phyloP scores from a whole-genome alignment of 352 stramenopile genomes.

The Phytophthora melonis region DNA sequence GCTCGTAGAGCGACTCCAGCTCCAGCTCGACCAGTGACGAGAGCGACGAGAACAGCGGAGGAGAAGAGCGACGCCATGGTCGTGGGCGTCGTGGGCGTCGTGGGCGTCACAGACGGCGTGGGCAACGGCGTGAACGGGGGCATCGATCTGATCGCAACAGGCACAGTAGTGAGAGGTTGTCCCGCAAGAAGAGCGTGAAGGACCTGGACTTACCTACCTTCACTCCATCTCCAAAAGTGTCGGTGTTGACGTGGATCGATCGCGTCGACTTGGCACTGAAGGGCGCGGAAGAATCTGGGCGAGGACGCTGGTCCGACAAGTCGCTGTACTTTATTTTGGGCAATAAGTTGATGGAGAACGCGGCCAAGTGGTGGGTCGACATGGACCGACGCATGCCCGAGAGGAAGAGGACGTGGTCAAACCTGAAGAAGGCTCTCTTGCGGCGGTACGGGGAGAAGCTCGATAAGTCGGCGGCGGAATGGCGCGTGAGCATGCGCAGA shows the following conservation, averaged over 20 bases:
- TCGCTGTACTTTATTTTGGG: slow-evolving; percentile 4
- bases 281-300: background rate
- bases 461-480: background rate
- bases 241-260: slow-evolving; percentile 7
- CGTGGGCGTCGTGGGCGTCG: background rate
- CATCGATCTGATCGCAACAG: background rate
- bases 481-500: slow-evolving; percentile 1
- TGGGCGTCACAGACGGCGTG: too few relatives aligned
- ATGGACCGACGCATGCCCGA: background rate
- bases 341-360: background rate
- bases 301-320: slow-evolving; percentile 1
- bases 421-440: slow-evolving; percentile 1
- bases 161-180: background rate
- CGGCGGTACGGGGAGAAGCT: slow-evolving; percentile 5
- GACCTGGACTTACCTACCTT: slow-evolving; percentile 1
- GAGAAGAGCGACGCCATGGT: background rate
- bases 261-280: slow-evolving; percentile 2
- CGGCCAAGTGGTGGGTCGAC: background rate
- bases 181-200: background rate
- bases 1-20: background rate
- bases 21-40: background rate
- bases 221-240: slow-evolving; percentile 2
- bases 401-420: background rate
- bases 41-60: background rate
- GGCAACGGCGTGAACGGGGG: background rate